Evolutionary conservation across 2,329 filamentous ascomycete species (phyloP), one percentile per base, ranked within the genome.

Genomic region (Ophiostoma ips): DNA sequence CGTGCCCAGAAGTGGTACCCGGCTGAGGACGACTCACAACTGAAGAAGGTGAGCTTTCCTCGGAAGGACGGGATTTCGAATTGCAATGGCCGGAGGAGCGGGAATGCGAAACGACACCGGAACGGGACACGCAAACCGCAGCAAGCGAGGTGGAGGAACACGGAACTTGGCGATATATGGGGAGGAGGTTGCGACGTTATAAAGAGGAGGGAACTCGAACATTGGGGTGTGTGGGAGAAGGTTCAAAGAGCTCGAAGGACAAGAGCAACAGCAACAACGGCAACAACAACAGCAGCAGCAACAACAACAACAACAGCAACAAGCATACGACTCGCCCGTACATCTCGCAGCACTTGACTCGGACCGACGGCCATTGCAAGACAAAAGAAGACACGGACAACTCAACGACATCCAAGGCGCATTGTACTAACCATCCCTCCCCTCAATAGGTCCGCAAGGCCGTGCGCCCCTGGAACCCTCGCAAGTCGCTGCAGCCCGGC

Each of bases 1-100:
- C 94, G 94, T 86, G 90, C 90, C 66, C 82, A 86, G 79, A 96
- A 95, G 79, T 98, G 90, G 87, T 98, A 98, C 77, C 87, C 88
- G 71, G 86, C 87, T 68, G 85, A 94, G 72, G 90, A 95, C 73
- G 85, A 90, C 68, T 69, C 79, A 69, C 75, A 84, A 73, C 79
- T 81, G 66, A 94, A 89, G 82, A 90, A 94, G 86, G 92, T 98
- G 81, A 79, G 88, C 85, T 41, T 40, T 21, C 34, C 21, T 13
- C 24, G 21, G 24, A 4, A 43, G 24, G 34, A 44, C 16, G 35
- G n/a, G n/a, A 24, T 15, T 24, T 18, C 37, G 24, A 19, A 15
- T 24, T 36, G 34, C 30, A 24, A n/a, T 34, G 34, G n/a, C 34
- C 7, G 28, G 16, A 2, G 28, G 30, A 45, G 5, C 9, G 34